Evolutionary conservation across 345 rosid genomes (phyloP), one percentile per base, ranked within the genome.

Genomic region (Mercurialis annua): DNA sequence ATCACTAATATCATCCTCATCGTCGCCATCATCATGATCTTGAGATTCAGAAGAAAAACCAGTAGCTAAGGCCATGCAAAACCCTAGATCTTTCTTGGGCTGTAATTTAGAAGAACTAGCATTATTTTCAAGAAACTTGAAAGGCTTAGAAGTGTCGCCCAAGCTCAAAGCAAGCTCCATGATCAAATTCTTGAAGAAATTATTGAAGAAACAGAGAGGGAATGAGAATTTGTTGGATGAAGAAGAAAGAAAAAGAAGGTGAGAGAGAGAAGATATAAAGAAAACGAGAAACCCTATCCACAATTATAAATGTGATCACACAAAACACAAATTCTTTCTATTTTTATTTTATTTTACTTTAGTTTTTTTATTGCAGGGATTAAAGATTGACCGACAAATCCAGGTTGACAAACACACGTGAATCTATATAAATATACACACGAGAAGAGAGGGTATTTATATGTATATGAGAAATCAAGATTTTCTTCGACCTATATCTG

Each of bases 131-230:
- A 87, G 71, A 71, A 90, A 92, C 47, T 83, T 73, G 72, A 89
- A 85, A 10, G 87, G 74, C 73, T 82, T 89, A 0, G 90, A 83
- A 50, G 86, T 38, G 61, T 87, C 93, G 2, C 99, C 99, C 30
- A 94, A 71, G 71, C 89, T 91, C 81, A 94, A 74, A 59, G 92
- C 97, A 8, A 94, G 81, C 79, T 94, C 96, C 99, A 94, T 94
- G 10, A 6, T 66, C 59, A n/a, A n/a, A n/a, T n/a, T n/a, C n/a
- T n/a, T n/a, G n/a, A n/a, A n/a, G n/a, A n/a, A n/a, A n/a, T n/a
- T n/a, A n/a, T 46, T 21, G 15, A 12, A 24, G 21, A 27, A 55
- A 3, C 17, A 53, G 18, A 53, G 18, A 33, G 31, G 18, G 43
- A 57, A 48, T 53, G 48, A 59, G 36, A 8, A 1, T 4, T 33